Base-by-base conservation (phyloP, 768 basidiomycete species). In the Glaciozyma martinii region DNA sequence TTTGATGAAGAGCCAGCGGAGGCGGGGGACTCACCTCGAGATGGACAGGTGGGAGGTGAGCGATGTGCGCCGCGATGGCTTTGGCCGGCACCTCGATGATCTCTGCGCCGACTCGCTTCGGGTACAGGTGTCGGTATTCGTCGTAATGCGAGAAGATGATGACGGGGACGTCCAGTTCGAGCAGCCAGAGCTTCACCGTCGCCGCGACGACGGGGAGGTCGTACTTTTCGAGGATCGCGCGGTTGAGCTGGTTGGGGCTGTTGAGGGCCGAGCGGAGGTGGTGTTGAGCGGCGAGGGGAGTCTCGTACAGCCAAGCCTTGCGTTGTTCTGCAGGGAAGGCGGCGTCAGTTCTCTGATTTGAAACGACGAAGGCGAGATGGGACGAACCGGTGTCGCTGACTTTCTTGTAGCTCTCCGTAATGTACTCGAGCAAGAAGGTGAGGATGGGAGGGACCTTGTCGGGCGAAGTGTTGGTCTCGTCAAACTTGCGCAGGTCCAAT, bases 231-330 rank as follows among this genome's bases (percentile, higher is more conserved):
- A 89, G 78, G 68, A 88, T 82, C 27, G 85, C 80, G 18, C 25
- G 29, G 19, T 33, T 16, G 77, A 27, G 60, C 56, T 27, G 43
- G 56, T 32, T 23, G 3, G 9, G 23, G 52, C 9, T 19, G 40
- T 13, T 46, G 60, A 13, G 60, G 0, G 19, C 15, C 9, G 40
- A 9, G 37, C 16, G n/a, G 49, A 97, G 84, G 64, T 87, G 86
- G 72, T 98, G 93, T 21, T 88, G 82, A 30, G 84, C 83, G 2
- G 84, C 80, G 9, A 98, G 81, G 1, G 92, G 91, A 5, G 60
- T 88, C 71, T 97, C 90, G 76, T 95, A 98, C 60, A 97, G 89
- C 93, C 93, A 97, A 5, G 86, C 79, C 78, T 87, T 90, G 64
- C 93, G 85, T 74, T 84, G 87, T 75, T 93, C 92, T 85, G 74